phyloP scores from a whole-genome alignment of 2,329 filamentous ascomycete species.

The Talaromyces sp. region DNA sequence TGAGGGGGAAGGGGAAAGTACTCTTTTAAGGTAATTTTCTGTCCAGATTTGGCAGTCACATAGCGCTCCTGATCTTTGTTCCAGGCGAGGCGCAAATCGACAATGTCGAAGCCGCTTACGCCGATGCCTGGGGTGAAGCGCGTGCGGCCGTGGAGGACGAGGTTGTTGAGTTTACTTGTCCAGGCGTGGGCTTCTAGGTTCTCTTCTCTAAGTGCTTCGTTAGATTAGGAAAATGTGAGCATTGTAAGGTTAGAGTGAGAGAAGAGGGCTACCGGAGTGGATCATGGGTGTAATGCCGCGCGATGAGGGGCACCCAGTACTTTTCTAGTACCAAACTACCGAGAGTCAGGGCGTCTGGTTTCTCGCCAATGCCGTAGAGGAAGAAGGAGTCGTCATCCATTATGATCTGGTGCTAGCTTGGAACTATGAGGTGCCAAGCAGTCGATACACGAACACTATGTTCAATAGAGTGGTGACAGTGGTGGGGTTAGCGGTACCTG shows the following conservation, averaged over 20 bases:
- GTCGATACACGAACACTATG: not conserved
- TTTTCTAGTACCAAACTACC: slow-evolving; percentile 27
- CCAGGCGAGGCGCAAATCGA: slow-evolving; percentile 25
- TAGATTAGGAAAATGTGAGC: not conserved
- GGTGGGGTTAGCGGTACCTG: not conserved
- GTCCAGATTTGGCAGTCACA: slow-evolving; percentile 23
- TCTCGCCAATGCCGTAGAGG: slow-evolving; percentile 27
- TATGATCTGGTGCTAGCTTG: not conserved
- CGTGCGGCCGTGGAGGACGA: slow-evolving; percentile 22
- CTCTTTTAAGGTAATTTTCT: slow-evolving; percentile 24
- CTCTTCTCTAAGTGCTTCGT: slow-evolving; percentile 17
- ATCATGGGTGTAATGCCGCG: slow-evolving; percentile 27
- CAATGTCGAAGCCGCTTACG: slow-evolving; percentile 23
- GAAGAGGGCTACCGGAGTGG: slow-evolving; percentile 20
- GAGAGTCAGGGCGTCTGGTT: slow-evolving; percentile 26
- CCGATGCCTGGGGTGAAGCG: slow-evolving; percentile 21
- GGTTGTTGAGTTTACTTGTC: slow-evolving; percentile 21
- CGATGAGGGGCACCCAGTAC: slow-evolving; percentile 28
- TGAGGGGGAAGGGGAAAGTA: not conserved
- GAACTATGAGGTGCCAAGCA: not conserved
- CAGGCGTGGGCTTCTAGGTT: slow-evolving; percentile 22
- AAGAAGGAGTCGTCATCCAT: slow-evolving; percentile 27
- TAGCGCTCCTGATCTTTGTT: slow-evolving; percentile 24
- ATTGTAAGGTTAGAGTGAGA: not conserved
- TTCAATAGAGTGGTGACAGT: not conserved